Evolutionary conservation across 306 rosid genomes (phyloP), one percentile per base, ranked within the genome.

Genomic region (Sindora glabra): DNA sequence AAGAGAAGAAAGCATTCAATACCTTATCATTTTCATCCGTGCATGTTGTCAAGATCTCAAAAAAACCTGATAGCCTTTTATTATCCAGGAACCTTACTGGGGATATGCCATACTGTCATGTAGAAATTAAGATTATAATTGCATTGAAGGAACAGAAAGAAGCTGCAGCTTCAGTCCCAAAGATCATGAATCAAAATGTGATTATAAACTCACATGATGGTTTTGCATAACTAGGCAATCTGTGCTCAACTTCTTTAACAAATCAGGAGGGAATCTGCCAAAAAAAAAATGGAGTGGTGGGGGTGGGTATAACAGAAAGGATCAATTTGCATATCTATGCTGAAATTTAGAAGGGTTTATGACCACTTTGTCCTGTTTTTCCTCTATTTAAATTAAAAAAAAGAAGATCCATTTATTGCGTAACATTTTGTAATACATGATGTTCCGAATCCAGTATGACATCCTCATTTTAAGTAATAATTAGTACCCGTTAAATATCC

Each of bases 211-310:
- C 68, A 86, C 98, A 26, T 12, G 69, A 67, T 92, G 96, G 68
- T 83, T 83, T 73, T 92, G 96, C 90, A 92, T 75, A 64, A 76
- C 85, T 46, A 92, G 70, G 66, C 99, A 92, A 57, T 92, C 95
- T 58, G 81, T 89, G 56, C 77, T 78, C 83, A 92, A 42, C 74
- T 82, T 88, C 65, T 64, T 40, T 51, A 89, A 75, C 72, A 92
- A 81, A 36, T 82, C 89, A 13, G 82, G 83, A 51, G 96, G 94
- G 77, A 92, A 92, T 64, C 99, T 92, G 82, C 74, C 44, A 64
- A 61, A 36, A 42, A 67, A 23, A 24, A 41, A 38, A 41, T 22
- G n/a, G n/a, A n/a, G n/a, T n/a, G n/a, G n/a, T n/a, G n/a, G n/a
- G n/a, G n/a, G n/a, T n/a, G n/a, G n/a, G n/a, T n/a, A n/a, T n/a